A percentile compares a stretch with the other conserved stretches of the same genome.
Conservation (phyloP, 2,329 filamentous ascomycete species). For the Zasmidium cellare region DNA sequence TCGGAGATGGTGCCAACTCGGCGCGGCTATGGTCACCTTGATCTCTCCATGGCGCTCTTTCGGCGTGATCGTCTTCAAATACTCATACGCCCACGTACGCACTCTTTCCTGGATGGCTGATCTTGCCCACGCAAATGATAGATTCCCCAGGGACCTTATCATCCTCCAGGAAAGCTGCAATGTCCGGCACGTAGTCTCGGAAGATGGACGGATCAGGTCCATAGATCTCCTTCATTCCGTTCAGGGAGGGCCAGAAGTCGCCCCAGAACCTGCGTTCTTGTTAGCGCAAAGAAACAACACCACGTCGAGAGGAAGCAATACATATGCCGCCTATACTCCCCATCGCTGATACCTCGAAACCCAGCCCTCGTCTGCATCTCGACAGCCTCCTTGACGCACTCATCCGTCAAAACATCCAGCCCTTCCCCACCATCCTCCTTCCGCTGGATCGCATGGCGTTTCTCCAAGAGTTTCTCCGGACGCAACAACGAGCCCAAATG, state of each 20-base stretch:
- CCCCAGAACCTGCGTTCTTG: slow-evolving; percentile 32
- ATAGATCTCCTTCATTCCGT: slow-evolving; percentile 51
- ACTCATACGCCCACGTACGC: slow-evolving; percentile 59
- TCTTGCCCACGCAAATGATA: slow-evolving; percentile 50
- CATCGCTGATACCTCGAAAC: slow-evolving; percentile 32
- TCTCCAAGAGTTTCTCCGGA: slow-evolving; percentile 60
- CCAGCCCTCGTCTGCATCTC: slow-evolving; percentile 32
- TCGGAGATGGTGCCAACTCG: slow-evolving; percentile 27
- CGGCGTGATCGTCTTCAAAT: slow-evolving; percentile 59
- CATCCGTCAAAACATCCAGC: slow-evolving; percentile 28
- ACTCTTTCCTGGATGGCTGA: slow-evolving; percentile 52
- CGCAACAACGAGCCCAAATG: slow-evolving; percentile 71
- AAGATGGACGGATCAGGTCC: slow-evolving; percentile 50
- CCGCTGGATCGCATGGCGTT: slow-evolving; percentile 52
- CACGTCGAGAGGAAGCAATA: background rate
- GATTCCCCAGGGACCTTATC: slow-evolving; percentile 55
- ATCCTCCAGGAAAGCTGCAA: slow-evolving; percentile 61
- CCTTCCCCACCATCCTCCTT: slow-evolving; percentile 24
- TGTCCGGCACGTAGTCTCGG: slow-evolving; percentile 60
- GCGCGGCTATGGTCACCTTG: slow-evolving; percentile 32
- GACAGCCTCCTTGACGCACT: slow-evolving; percentile 32
- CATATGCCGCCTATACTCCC: slow-evolving; percentile 31
- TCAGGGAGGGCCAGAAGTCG: slow-evolving; percentile 35
- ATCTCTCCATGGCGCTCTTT: slow-evolving; percentile 63
- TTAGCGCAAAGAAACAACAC: too few species aligned